phyloP scores from a whole-genome alignment of 1,139 yeast genomes.

The Candida mesenterica region DNA sequence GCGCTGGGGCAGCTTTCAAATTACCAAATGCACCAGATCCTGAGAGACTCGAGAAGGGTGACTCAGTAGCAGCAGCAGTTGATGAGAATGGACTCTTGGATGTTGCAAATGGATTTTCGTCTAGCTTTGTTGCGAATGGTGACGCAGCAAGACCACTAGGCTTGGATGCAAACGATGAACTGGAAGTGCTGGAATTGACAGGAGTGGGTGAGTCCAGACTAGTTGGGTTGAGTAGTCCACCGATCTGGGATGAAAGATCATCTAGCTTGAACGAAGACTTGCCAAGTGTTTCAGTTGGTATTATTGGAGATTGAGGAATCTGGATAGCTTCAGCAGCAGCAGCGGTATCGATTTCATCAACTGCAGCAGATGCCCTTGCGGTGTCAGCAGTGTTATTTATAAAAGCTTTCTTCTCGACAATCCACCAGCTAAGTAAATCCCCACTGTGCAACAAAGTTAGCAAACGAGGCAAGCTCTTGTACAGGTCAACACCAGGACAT shows the following conservation, averaged over 20 bases:
- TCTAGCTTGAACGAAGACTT: too few relatives aligned
- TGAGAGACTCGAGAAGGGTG: conserved; percentile 3
- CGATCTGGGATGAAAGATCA: background rate
- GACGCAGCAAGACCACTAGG: background rate
- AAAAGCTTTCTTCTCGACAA: conserved; percentile 52
- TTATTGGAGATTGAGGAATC: too few relatives aligned
- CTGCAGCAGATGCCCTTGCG: too few relatives aligned
- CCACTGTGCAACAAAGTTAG: conserved; percentile 67
- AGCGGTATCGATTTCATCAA: too few relatives aligned
- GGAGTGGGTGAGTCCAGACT: background rate
- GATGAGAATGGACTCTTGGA: background rate
- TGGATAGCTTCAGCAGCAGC: too few relatives aligned
- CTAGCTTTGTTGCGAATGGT: background rate
- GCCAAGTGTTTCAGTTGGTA: too few relatives aligned
- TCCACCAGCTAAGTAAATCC: conserved; percentile 59
- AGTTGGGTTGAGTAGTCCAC: background rate
- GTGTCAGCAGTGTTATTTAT: conserved; percentile 26
- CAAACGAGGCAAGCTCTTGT: conserved; percentile 56
- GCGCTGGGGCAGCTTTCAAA: background rate
- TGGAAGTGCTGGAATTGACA: background rate
- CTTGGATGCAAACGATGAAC: background rate
- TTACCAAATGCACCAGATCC: conserved; percentile 5
- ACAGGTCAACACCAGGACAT: conserved; percentile 54
- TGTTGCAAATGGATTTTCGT: conserved; percentile 1
- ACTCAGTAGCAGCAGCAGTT: background rate